Base-by-base conservation (phyloP, 441 rosid species). In the Populus hybrid region DNA sequence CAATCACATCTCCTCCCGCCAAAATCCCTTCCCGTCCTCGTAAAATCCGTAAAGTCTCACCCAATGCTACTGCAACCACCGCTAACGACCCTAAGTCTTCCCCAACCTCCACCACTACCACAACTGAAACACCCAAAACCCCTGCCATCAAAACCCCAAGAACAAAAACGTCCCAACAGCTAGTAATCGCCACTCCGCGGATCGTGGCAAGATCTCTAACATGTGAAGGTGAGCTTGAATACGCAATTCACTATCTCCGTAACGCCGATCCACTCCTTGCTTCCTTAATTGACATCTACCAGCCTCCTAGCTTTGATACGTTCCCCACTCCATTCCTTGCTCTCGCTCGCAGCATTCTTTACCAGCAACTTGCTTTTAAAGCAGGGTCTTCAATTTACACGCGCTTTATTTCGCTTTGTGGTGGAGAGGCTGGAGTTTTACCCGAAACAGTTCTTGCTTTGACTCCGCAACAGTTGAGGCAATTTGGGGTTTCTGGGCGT, bases 21-120 rank as follows among this genome's bases (percentile, higher is more conserved):
- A 93, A 95, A 88, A 93, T 92, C 81, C 99, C 99, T 61, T 84
- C 89, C 35, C 98, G 97, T 61, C 99, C 97, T 75, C 91, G 95
- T 16, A 92, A 94, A 86, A 83, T 91, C 80, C 89, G 93, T 20
- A 95, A 92, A 79, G 85, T 92, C 75, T 90, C 94, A 18, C 94
- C 92, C 14, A 92, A 87, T 53, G 77, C 65, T 57, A 72, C 66
- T 28, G 78, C 81, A 65, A 69, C 71, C 70, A 16, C 74, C 72
- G 67, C 70, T 71, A 10, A 26, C 42, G 79, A 70, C 73, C 35
- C 81, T 74, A 75, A 73, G 36, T 35, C 79, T 16, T 69, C 78
- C 40, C 79, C 80, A 61, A 38, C 35, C 10, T 0, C 69, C 73
- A 20, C 73, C 23, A 0, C 42, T 42, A 16, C 65, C 26, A 34